Percentiles rank a stretch among this genome's conserved stretches.
Conservation (phyloP, 2,329 filamentous ascomycete genomes). For the Fusarium sp. region DNA sequence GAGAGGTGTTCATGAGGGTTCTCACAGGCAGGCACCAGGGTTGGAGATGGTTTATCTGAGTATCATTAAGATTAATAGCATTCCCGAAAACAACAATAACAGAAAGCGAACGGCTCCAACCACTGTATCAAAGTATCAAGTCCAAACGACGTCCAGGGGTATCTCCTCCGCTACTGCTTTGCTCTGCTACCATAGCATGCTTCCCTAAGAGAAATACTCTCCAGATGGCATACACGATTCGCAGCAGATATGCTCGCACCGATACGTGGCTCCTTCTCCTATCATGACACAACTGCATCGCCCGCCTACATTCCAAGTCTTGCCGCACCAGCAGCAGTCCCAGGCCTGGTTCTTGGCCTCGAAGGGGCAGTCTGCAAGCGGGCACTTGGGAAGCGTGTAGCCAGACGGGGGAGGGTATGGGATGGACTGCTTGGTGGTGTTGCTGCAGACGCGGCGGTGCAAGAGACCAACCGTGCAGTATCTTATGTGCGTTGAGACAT, state of each 20-base stretch:
- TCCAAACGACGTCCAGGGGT: conserved; percentile 6
- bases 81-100: not conserved
- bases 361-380: conserved; percentile 62
- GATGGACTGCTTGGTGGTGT: conserved; percentile 58
- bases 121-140: not conserved
- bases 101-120: not conserved
- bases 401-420: conserved; percentile 62
- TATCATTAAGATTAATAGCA: not conserved
- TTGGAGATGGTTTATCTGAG: not conserved
- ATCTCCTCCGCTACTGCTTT: not conserved
- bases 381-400: conserved; percentile 58
- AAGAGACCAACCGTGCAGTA: conserved; percentile 60
- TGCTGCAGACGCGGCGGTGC: conserved; percentile 57
- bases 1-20: conserved; percentile 1
- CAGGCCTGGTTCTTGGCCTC: conserved; percentile 62
- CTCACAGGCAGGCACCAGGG: not conserved
- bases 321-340: conserved; percentile 70
- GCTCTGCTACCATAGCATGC: not conserved
- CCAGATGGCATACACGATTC: conserved; percentile 60
- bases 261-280: conserved; percentile 61
- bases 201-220: conserved; percentile 46
- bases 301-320: conserved; percentile 63
- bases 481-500: conserved; percentile 59
- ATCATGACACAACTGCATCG: conserved; percentile 67
- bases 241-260: conserved; percentile 68